phyloP scores from a whole-genome alignment of 345 rosid species.

The Heritiera littoralis region DNA sequence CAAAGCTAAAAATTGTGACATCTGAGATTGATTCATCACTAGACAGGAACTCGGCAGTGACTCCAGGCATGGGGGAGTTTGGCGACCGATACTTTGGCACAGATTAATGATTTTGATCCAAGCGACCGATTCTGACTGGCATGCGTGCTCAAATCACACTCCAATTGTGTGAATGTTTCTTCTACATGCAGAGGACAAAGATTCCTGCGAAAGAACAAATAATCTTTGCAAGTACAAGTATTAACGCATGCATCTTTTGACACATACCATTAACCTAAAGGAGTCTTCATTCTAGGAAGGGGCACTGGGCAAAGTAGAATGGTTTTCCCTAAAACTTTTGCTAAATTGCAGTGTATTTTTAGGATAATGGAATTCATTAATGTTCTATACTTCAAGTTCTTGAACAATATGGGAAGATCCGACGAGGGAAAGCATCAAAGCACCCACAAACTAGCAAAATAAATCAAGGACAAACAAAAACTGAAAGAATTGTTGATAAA shows the following conservation, averaged over 20 bases:
- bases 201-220: neutral
- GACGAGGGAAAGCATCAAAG: neutral
- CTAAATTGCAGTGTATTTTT: neutral
- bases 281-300: no score
- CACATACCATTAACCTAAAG: no score
- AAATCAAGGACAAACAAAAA: slow-evolving; percentile 22
- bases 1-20: no score
- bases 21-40: no score
- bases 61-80: no score
- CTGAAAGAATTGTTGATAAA: neutral
- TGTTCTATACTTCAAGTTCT: neutral
- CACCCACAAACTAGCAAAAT: neutral
- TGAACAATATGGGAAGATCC: neutral
- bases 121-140: neutral
- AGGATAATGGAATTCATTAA: neutral
- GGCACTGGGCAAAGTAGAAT: no score
- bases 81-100: slow-evolving; percentile 85
- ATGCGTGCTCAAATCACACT: neutral
- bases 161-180: neutral
- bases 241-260: neutral
- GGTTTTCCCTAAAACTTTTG: neutral
- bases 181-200: neutral
- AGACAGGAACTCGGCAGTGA: no score
- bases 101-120: slow-evolving; percentile 2
- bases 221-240: neutral